phyloP scores from a whole-genome alignment of 257 asterid species.

The Gentiana macrophylla region DNA sequence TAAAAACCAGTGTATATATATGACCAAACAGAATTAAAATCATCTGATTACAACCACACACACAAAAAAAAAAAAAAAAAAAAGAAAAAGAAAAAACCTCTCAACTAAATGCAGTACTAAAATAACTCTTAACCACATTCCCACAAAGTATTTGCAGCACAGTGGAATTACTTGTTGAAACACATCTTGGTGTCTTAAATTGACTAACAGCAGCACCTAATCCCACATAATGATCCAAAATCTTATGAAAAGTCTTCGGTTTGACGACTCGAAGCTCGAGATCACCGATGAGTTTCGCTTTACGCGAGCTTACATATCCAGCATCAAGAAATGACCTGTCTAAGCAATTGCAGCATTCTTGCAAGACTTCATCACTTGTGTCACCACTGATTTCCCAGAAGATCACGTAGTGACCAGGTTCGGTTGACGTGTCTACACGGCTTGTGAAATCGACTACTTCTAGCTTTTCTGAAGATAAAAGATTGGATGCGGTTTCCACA shows the following conservation, averaged over 20 bases:
- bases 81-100: no score
- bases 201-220: slow-evolving; percentile 95
- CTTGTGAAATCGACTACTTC: slow-evolving; percentile 92
- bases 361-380: slow-evolving; percentile 33
- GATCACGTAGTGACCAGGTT: slow-evolving; percentile 69
- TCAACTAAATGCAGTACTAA: slow-evolving; percentile 51
- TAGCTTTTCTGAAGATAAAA: slow-evolving; percentile 42
- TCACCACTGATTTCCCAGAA: slow-evolving; percentile 82
- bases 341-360: slow-evolving; percentile 81
- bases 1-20: no score
- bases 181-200: slow-evolving; percentile 91
- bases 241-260: slow-evolving; percentile 79
- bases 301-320: slow-evolving; percentile 72
- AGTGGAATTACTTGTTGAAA: slow-evolving; percentile 41
- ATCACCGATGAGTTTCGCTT: slow-evolving; percentile 44
- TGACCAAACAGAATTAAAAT: no score
- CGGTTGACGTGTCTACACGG: slow-evolving; percentile 39
- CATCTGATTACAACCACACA: no score
- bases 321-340: slow-evolving; percentile 70
- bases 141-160: slow-evolving; percentile 51
- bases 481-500: slow-evolving; percentile 60
- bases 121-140: slow-evolving; percentile 52
- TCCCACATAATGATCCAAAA: slow-evolving; percentile 79
- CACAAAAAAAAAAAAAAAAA: no score
- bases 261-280: slow-evolving; percentile 64